Base-by-base conservation (phyloP, 2,329 filamentous ascomycete genomes). In the Pseudocercospora eumusae region DNA sequence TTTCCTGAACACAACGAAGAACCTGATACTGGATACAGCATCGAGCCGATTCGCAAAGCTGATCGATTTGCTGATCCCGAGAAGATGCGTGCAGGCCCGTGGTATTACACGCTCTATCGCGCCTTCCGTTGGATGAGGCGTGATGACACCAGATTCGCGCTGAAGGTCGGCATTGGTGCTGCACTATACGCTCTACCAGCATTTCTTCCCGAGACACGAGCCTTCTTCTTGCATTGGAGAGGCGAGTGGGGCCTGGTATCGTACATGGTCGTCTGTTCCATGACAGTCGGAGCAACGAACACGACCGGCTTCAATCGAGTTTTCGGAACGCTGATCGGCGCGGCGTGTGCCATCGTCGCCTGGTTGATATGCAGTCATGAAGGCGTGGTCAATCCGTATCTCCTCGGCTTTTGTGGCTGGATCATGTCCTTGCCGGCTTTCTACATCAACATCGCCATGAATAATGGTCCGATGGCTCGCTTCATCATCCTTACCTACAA, bases 401-500 rank as follows among this genome's bases (percentile, higher is more conserved):
- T 87, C 0, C 84, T 99, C n/a, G 86, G 90, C 5, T 83, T 93
- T 62, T 84, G 96, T 56, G 93, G 95, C 25, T 93, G 90, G 83
- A 71, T 92, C 1, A 88, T 74, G 60, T 96, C 70, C 88, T 52
- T 68, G 1, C 62, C 93, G 31, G 88, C 87, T 69, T 96, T 96
- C 72, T 96, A 93, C 76, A 88, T 97, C 71, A 97, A 96, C 67
- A 80, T 98, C 57, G 90, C 88, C 27, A 84, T 87, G 71, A 88
- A 89, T 49, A 93, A 93, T 74, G 93, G 91, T 0, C 92, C 93
- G 0, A 89, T 98, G 77, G 93, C 93, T 45, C 88, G 95, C 56
- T 98, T 97, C 73, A 95, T 96, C 65, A 85, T 98, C 73, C 84
- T 99, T 50, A 96, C 93, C 0, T 99, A 98, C 81, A 99, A 99